A percentile compares a stretch with the other conserved stretches of the same genome.
These are phyloP conservation scores for Pleomassaria siparia DNA, from an alignment of 2,329 filamentous ascomycete species.

Conservation along the genomic window DNA sequence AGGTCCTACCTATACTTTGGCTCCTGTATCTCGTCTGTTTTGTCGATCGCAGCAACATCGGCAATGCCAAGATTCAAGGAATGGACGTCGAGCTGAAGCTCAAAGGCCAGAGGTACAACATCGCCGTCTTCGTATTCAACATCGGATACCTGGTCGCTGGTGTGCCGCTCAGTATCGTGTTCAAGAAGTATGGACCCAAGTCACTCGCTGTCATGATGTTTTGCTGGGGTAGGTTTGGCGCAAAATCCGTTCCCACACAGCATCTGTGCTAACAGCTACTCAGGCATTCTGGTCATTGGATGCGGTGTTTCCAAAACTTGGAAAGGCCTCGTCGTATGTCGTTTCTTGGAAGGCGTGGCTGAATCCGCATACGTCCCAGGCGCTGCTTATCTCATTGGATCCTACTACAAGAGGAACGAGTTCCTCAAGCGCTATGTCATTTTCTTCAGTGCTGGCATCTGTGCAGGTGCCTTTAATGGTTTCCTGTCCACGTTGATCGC, in stretches of 20 bases:
- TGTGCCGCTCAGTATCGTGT: conserved; percentile 35
- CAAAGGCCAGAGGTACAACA: conserved; percentile 39
- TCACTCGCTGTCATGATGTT: conserved; percentile 39
- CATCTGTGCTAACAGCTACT: background rate
- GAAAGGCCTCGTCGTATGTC: conserved; percentile 30
- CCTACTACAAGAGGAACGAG: conserved; percentile 55
- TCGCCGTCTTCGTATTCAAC: conserved; percentile 42
- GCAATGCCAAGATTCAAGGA: conserved; percentile 40
- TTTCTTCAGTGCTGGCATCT: conserved; percentile 55
- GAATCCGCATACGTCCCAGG: conserved; percentile 33
- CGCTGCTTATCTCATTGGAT: conserved; percentile 32
- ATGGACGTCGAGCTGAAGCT: conserved; percentile 40
- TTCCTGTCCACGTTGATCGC: conserved; percentile 51
- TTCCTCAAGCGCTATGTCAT: conserved; percentile 56
- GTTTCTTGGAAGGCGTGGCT: conserved; percentile 33
- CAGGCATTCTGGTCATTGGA: conserved; percentile 38
- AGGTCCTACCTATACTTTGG: conserved; percentile 34
- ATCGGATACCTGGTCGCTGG: conserved; percentile 41
- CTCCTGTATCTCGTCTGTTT: conserved; percentile 37
- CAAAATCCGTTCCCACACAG: background rate
- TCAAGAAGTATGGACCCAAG: conserved; percentile 38
- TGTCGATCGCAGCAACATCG: conserved; percentile 36
- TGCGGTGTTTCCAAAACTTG: conserved; percentile 29
- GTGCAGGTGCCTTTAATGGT: conserved; percentile 60
- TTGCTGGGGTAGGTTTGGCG: conserved; percentile 24